Percentiles rank a stretch among this genome's conserved stretches.
Conservation (phyloP, 176 grass and related monocot genomes). For the Eremochloa ophiuroides region DNA sequence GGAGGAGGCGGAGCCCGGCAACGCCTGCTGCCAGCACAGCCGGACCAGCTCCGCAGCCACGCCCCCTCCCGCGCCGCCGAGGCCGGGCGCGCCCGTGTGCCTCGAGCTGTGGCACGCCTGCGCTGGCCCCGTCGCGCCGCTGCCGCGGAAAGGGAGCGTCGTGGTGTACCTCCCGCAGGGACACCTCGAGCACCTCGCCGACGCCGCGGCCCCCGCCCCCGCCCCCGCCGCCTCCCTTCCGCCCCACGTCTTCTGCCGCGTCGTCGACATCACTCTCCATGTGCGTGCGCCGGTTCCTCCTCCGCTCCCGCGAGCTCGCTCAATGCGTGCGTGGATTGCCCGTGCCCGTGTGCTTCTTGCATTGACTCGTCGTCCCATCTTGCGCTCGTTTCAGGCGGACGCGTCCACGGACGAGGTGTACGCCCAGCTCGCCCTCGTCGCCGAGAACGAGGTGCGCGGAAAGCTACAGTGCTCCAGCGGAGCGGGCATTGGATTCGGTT, state of each 20-base stretch:
- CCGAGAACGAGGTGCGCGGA: constrained; percentile 57
- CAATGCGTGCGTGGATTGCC: background rate
- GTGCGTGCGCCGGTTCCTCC: constrained; percentile 34
- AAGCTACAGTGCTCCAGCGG: background rate
- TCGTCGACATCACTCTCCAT: constrained; percentile 75
- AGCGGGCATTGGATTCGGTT: background rate
- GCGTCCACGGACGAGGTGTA: constrained; percentile 85
- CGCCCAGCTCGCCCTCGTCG: constrained; percentile 65
- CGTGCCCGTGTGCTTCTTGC: background rate
- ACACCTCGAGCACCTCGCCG: constrained; percentile 56
- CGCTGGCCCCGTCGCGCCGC: constrained; percentile 58
- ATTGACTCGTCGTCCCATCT: background rate
- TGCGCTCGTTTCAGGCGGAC: constrained; percentile 58
- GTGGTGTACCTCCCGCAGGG: constrained; percentile 87
- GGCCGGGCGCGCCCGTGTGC: constrained; percentile 33
- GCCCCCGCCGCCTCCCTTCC: constrained; percentile 10
- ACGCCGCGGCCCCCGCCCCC: background rate
- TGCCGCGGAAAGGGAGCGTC: constrained; percentile 52
- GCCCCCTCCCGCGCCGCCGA: background rate
- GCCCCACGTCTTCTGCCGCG: constrained; percentile 81
- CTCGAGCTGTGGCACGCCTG: constrained; percentile 90
- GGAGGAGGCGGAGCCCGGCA: constrained; percentile 37
- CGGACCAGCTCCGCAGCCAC: constrained; percentile 23
- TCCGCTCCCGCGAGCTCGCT: background rate
- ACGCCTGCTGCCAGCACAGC: constrained; percentile 32